phyloP scores from a whole-genome alignment of 140 eudicot species.

The Stevia rebaudiana region DNA sequence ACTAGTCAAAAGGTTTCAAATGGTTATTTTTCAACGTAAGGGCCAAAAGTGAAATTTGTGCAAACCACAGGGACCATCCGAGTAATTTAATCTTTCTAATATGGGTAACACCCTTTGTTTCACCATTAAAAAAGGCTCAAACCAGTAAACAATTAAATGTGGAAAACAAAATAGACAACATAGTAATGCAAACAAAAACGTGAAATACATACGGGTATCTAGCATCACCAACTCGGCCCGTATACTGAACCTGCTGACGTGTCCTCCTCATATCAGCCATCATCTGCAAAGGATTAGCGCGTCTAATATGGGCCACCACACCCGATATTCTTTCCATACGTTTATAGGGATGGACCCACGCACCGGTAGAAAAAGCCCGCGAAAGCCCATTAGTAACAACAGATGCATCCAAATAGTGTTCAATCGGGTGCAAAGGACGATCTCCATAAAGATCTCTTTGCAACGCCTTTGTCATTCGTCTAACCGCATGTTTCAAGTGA shows the following conservation, averaged over 20 bases:
- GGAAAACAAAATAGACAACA: not conserved
- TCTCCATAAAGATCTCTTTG: constrained; percentile 83
- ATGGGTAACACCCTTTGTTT: constrained; percentile 1
- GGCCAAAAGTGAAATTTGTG: too few relatives aligned
- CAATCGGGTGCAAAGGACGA: constrained; percentile 44
- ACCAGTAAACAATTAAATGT: not conserved
- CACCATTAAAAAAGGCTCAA: constrained; percentile 6
- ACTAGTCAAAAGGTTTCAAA: too few relatives aligned
- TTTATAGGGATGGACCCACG: constrained; percentile 81
- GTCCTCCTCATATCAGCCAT: constrained; percentile 85
- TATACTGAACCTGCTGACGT: constrained; percentile 82
- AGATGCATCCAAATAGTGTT: constrained; percentile 81
- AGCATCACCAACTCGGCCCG: constrained; percentile 95
- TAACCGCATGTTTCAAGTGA: constrained; percentile 74
- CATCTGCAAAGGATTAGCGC: constrained; percentile 84
- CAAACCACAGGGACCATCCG: too few relatives aligned
- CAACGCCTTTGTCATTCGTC: constrained; percentile 69
- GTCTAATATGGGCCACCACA: constrained; percentile 75
- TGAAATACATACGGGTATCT: constrained; percentile 80
- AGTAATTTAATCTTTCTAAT: too few relatives aligned
- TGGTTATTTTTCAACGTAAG: too few relatives aligned
- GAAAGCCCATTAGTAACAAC: constrained; percentile 84
- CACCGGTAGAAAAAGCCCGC: constrained; percentile 91
- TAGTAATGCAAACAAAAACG: not conserved
- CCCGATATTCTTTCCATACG: constrained; percentile 77